These are phyloP conservation scores for Russula ochroleuca DNA, from an alignment of 768 basidiomycete species.

Conservation along the genomic window DNA sequence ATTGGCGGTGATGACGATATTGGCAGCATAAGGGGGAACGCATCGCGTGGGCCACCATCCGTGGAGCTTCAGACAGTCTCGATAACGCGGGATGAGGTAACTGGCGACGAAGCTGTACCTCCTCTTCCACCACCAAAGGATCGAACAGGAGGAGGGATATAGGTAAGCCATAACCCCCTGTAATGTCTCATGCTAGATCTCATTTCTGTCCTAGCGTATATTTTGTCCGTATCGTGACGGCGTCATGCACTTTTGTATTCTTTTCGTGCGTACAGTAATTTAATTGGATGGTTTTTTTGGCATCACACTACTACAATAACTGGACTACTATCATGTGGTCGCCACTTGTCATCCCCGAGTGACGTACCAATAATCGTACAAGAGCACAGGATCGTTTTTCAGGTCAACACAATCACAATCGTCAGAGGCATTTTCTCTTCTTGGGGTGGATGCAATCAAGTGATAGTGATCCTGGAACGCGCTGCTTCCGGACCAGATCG, in stretches of 20 bases:
- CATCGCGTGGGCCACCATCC: neutral
- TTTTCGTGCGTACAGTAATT: neutral
- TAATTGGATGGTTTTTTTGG: neutral
- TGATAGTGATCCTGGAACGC: constrained; percentile 15
- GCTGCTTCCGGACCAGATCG: constrained; percentile 21
- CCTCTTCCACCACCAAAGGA: constrained; percentile 16
- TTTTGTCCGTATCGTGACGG: neutral
- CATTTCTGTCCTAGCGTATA: neutral
- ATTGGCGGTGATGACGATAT: constrained; percentile 41
- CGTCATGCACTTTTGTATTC: neutral
- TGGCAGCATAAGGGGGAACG: constrained; percentile 28
- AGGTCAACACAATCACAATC: neutral
- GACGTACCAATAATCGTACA: constrained; percentile 2
- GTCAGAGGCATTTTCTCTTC: neutral
- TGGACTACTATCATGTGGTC: neutral
- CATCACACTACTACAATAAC: neutral
- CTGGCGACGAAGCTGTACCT: neutral
- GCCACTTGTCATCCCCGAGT: neutral
- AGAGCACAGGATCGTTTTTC: neutral
- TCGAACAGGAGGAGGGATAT: neutral
- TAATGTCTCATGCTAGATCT: neutral
- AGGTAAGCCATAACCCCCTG: neutral
- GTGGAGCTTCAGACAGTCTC: constrained; percentile 1
- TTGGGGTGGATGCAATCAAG: neutral
- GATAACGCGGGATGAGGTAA: neutral